Base-by-base conservation (phyloP, 2,329 filamentous ascomycete genomes). In the Exophiala viscosa region DNA sequence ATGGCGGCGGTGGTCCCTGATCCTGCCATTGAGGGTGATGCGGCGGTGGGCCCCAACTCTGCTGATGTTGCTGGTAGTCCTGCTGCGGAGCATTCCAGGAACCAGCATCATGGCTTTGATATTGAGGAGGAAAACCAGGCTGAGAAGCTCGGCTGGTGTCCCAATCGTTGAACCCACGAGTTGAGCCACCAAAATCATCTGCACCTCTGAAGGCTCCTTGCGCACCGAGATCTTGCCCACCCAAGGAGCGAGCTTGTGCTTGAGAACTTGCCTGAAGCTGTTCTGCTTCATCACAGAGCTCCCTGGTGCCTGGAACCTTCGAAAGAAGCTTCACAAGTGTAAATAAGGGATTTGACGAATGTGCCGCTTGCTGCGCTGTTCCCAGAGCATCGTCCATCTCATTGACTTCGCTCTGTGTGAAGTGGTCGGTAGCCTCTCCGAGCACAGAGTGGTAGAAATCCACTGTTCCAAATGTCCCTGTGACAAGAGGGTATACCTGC, bases 381-480 rank as follows among this genome's bases (percentile, higher is more conserved):
- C 85, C 83, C 41, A 93, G 77, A 3, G 85, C 87, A 57, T 85
- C 71, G 60, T 93, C 86, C 63, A 92, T 83, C 68, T 92, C 86
- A 52, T 90, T 87, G 33, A 93, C 84, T 67, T 92, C 88, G 13
- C 87, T 89, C 67, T 93, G 88, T 2, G 88, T 88, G 65, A 93
- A 89, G 66, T 91, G 87, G 65, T 93, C 88, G 9, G 82, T 88
- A 31, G 88, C 88, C 67, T 92, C 88, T 52, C 86, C 79, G 18
- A 82, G 70, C 2, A 89, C 87, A 1, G 87, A 90, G 68, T 93
- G 88, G 60, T 92, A 74, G 67, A 93, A 93, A 67, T 92, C 88
- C 2, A 92, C 88, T 60, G 83, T 88, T 36, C 88, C 88, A 69
- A 93, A 93, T 0, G 77, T 78, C 28, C 76, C 76, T 20, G 88